Percentiles rank a stretch among this genome's conserved stretches.
phyloP scores from a whole-genome alignment of 306 rosid species.

The Vachellia collinsii region DNA sequence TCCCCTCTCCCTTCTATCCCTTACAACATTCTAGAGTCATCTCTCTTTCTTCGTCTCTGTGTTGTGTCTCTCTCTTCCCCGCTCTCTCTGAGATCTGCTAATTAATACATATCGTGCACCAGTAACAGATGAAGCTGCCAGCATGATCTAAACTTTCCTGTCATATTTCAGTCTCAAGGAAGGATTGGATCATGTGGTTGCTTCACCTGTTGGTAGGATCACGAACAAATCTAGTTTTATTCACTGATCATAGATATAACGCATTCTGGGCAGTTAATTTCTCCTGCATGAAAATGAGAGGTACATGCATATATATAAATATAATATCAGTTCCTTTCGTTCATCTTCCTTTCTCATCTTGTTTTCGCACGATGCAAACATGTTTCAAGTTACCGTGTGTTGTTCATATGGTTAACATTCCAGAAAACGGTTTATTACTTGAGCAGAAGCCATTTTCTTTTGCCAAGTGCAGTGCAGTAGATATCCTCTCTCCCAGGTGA shows the following conservation, averaged over 20 bases:
- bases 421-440: not conserved
- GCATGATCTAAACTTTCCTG: conserved; percentile 83
- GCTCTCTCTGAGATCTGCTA: not conserved
- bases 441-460: not conserved
- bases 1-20: conserved; percentile 24
- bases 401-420: not conserved
- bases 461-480: too few species aligned
- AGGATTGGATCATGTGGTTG: conserved; percentile 79
- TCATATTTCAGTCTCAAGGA: conserved; percentile 39
- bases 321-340: not conserved
- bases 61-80: not conserved
- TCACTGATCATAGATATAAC: not conserved
- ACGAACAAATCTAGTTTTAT: conserved; percentile 34
- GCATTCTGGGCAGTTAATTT: not conserved
- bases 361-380: not conserved
- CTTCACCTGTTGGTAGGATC: conserved; percentile 78
- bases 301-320: not conserved
- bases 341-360: not conserved
- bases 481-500: too few species aligned
- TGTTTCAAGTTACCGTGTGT: not conserved
- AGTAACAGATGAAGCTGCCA: conserved; percentile 76
- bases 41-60: not conserved
- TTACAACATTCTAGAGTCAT: not conserved
- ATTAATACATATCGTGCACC: conserved; percentile 53
- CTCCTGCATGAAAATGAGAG: not conserved